phyloP scores from a whole-genome alignment of 1,284 basidiomycete genomes.

The Athelia sp. region DNA sequence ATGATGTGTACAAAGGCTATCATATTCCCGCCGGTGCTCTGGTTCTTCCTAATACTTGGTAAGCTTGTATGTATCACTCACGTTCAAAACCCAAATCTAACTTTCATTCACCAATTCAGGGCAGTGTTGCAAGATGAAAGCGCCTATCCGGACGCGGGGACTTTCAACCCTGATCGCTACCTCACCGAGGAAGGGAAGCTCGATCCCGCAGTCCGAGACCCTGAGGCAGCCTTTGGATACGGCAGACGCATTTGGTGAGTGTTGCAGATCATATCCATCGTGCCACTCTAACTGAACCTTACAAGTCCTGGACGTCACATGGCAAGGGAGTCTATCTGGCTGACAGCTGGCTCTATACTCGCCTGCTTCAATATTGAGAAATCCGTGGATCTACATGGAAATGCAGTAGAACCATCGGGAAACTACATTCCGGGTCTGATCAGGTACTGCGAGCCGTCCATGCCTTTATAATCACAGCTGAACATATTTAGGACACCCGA shows the following conservation, averaged over 20 bases:
- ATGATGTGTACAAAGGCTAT: constrained; percentile 28
- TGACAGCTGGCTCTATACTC: too few relatives aligned
- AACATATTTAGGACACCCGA: too few relatives aligned
- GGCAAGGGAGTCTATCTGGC: too few relatives aligned
- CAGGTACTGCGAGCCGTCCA: too few relatives aligned
- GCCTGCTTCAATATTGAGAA: too few relatives aligned
- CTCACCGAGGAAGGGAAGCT: constrained; percentile 21
- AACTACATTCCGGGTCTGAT: too few relatives aligned
- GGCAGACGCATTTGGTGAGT: constrained; percentile 21
- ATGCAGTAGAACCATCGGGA: too few relatives aligned
- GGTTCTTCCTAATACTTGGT: constrained; percentile 30
- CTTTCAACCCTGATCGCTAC: constrained; percentile 24
- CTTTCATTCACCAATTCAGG: constrained; percentile 11
- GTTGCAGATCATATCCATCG: too few relatives aligned
- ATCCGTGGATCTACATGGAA: too few relatives aligned
- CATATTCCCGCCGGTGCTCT: constrained; percentile 27
- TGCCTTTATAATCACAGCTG: too few relatives aligned
- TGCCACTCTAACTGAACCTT: too few relatives aligned
- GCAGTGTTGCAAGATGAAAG: constrained; percentile 23
- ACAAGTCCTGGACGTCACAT: too few relatives aligned
- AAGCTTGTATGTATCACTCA: constrained; percentile 3
- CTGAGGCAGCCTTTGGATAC: constrained; percentile 24
- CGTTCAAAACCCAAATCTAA: neutral
- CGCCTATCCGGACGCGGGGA: constrained; percentile 20
- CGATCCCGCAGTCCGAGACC: constrained; percentile 17